These are phyloP conservation scores for Neurospora sp. DNA, from an alignment of 495 filamentous ascomycete species.

Conservation along the genomic window DNA sequence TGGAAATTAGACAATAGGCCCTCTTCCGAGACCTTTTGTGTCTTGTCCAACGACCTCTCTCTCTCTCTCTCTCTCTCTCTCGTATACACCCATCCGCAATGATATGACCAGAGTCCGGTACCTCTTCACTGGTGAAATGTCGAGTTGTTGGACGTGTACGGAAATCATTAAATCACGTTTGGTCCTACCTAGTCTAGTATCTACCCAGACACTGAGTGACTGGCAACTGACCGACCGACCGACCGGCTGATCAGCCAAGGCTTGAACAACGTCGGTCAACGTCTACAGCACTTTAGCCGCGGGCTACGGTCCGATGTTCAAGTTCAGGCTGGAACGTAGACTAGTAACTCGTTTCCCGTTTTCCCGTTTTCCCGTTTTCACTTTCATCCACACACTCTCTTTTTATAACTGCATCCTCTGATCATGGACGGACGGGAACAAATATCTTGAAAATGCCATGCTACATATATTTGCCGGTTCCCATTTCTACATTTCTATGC, in stretches of 20 bases:
- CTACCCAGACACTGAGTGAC: background rate
- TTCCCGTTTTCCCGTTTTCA: background rate
- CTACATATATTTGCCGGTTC: background rate
- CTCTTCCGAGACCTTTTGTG: background rate
- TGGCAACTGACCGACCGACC: background rate
- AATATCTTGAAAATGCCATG: background rate
- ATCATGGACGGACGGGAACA: background rate
- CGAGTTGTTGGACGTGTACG: background rate
- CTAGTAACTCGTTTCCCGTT: background rate
- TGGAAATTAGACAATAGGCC: background rate
- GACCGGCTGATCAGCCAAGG: background rate
- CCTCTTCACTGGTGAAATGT: background rate
- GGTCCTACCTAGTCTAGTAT: background rate
- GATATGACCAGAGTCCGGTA: background rate
- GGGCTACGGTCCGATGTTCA: background rate
- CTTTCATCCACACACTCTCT: background rate
- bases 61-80: background rate
- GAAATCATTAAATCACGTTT: background rate
- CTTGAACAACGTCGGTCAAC: background rate
- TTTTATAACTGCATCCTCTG: too few relatives aligned
- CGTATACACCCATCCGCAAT: background rate
- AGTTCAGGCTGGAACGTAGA: background rate
- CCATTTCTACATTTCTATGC: background rate
- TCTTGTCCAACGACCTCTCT: background rate
- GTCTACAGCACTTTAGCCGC: background rate